phyloP scores from a whole-genome alignment of 2,329 filamentous ascomycete species.

The Sphaceloma murrayae region DNA sequence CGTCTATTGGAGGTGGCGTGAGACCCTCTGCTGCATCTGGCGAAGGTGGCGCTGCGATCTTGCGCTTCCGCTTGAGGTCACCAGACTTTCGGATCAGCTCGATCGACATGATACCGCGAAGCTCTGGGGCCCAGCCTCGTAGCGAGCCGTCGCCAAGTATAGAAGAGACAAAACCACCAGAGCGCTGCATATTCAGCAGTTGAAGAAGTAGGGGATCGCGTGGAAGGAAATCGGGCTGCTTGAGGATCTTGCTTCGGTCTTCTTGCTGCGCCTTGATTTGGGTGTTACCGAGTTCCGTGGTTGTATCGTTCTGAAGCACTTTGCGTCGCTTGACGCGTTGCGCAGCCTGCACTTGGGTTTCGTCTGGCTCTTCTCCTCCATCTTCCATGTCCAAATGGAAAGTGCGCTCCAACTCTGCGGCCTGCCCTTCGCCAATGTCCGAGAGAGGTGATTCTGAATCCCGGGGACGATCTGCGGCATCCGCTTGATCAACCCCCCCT shows the following conservation, averaged over 20 bases:
- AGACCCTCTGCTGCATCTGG: slow-evolving; percentile 50
- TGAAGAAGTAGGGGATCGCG: slow-evolving; percentile 79
- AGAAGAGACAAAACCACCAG: slow-evolving; percentile 77
- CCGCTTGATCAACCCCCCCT: slow-evolving; percentile 33
- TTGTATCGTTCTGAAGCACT: slow-evolving; percentile 68
- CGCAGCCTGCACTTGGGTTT: slow-evolving; percentile 48
- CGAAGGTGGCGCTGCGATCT: slow-evolving; percentile 65
- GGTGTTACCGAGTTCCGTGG: slow-evolving; percentile 64
- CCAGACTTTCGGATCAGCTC: slow-evolving; percentile 66
- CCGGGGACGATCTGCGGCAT: slow-evolving; percentile 31
- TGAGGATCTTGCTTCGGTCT: slow-evolving; percentile 78
- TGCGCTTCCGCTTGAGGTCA: slow-evolving; percentile 87
- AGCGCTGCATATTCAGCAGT: slow-evolving; percentile 84
- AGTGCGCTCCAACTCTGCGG: slow-evolving; percentile 57
- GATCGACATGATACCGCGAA: slow-evolving; percentile 83
- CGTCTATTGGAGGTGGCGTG: slow-evolving; percentile 39
- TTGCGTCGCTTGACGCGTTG: slow-evolving; percentile 72
- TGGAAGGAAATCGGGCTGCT: slow-evolving; percentile 71
- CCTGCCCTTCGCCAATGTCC: slow-evolving; percentile 41
- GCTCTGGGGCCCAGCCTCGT: slow-evolving; percentile 78
- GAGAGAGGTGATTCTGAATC: slow-evolving; percentile 47
- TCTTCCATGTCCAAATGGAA: slow-evolving; percentile 28
- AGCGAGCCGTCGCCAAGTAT: slow-evolving; percentile 69
- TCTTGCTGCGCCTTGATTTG: slow-evolving; percentile 81
- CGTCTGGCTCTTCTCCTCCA: slow-evolving; percentile 39